Conservation (phyloP, 805 yeast species). For the Sporopachydermia lactativora region DNA sequence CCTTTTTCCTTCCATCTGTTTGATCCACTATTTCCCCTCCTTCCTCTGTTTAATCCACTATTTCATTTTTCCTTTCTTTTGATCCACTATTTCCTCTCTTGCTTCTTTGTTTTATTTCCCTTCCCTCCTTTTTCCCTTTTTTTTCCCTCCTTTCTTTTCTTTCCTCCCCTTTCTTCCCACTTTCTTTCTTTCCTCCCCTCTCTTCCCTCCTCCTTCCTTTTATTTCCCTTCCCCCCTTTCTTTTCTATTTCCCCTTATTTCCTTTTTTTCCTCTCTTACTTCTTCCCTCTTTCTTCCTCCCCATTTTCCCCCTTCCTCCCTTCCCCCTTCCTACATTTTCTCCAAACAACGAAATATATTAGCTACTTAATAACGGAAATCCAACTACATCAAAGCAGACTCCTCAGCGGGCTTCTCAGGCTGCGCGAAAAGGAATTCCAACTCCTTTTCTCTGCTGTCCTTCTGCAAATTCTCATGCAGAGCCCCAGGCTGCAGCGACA, state of each 20-base stretch:
- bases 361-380: too few species aligned
- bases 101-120: too few species aligned
- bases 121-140: too few species aligned
- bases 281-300: too few species aligned
- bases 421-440: neutral
- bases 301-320: too few species aligned
- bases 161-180: neutral
- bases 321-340: too few species aligned
- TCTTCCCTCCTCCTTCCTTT: neutral
- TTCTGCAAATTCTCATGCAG: slow-evolving; percentile 26
- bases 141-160: too few species aligned
- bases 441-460: slow-evolving; percentile 1
- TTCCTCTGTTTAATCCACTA: neutral
- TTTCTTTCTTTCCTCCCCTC: neutral
- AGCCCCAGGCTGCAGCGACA: slow-evolving; percentile 45
- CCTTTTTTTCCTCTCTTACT: neutral
- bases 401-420: neutral
- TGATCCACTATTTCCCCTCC: neutral
- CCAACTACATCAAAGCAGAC: neutral
- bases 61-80: neutral
- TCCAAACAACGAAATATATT: too few species aligned
- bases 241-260: neutral
- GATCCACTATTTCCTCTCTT: too few species aligned
- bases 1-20: neutral
- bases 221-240: neutral